Evolutionary conservation across 495 filamentous ascomycete species (phyloP).

Genomic region (Neurospora sp.): DNA sequence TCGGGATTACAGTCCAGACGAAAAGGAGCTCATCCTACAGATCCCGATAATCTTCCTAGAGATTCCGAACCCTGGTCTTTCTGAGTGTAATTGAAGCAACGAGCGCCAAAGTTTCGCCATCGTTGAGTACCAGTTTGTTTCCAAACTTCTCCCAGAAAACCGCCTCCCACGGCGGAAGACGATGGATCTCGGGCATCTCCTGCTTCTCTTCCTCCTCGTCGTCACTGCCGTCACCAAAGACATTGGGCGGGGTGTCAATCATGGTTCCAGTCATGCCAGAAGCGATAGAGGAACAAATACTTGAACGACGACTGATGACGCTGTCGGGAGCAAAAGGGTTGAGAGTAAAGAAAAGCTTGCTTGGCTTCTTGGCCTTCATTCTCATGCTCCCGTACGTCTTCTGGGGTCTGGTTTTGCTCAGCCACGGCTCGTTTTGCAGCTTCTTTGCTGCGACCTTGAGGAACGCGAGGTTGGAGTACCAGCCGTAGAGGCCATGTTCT

Average conservation of each 20-base stretch:
- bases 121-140: background rate
- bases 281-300: background rate
- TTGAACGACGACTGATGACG: background rate
- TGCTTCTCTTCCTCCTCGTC: background rate
- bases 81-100: background rate
- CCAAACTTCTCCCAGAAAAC: background rate
- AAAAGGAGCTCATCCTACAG: background rate
- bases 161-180: background rate
- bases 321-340: background rate
- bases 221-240: background rate
- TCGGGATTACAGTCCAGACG: background rate
- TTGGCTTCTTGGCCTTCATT: background rate
- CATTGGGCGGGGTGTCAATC: background rate
- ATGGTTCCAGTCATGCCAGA: background rate
- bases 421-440: background rate
- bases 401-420: background rate
- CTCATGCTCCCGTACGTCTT: background rate
- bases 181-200: background rate
- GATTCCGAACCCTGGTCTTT: background rate
- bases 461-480: background rate
- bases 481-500: background rate
- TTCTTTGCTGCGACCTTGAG: background rate
- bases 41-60: background rate
- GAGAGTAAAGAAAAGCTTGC: background rate
- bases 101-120: background rate